Conservation (phyloP, 805 yeast genomes). For the Blastobotrys parvus region DNA sequence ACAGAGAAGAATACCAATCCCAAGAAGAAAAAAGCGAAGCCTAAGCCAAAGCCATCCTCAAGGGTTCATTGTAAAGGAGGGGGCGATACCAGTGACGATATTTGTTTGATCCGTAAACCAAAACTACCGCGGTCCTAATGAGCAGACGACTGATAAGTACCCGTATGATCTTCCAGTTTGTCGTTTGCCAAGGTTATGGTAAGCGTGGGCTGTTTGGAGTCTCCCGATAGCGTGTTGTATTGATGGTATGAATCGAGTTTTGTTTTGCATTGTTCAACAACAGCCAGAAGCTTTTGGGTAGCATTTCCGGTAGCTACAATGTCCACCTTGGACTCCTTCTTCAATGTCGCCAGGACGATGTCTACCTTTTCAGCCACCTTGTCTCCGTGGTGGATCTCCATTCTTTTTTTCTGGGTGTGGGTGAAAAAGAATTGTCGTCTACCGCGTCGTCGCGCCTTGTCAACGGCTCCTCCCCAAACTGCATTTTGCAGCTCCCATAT, state of each 20-base stretch:
- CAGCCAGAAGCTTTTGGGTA: constrained; percentile 1
- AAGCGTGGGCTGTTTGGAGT: neutral
- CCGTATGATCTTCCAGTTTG: neutral
- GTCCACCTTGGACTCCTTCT: neutral
- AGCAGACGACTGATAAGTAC: too few species aligned
- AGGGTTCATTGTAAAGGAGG: too few species aligned
- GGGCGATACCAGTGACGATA: neutral
- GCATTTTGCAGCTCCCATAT: too few species aligned
- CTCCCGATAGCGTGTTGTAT: neutral
- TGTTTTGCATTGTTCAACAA: constrained; percentile 1
- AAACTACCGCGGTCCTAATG: too few species aligned
- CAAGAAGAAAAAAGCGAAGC: too few species aligned
- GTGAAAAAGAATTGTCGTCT: too few species aligned
- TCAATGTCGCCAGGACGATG: neutral
- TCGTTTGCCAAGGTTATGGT: neutral
- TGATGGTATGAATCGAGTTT: neutral
- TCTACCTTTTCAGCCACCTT: neutral
- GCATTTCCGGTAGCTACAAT: neutral
- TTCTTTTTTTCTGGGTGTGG: too few species aligned
- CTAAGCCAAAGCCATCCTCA: too few species aligned
- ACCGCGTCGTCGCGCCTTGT: too few species aligned
- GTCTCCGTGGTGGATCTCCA: neutral
- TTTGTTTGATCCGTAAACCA: neutral
- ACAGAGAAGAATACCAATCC: too few species aligned
- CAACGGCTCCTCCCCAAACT: too few species aligned